These are phyloP conservation scores for Dendrobium officinale DNA, from an alignment of 106 monocot genomes.

Conservation along the genomic window DNA sequence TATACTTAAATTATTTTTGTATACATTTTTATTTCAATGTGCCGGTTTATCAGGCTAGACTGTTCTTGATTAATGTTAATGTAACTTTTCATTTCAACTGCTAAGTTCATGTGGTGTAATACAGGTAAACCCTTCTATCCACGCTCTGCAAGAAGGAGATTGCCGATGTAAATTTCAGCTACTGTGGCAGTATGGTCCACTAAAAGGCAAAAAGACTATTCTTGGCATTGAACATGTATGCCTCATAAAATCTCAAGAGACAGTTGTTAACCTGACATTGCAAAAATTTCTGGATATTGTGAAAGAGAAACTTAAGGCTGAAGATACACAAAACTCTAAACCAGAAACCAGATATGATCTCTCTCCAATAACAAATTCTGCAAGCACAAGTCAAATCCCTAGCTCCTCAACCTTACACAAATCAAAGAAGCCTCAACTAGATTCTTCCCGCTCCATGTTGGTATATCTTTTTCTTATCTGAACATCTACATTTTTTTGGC, in stretches of 20 bases:
- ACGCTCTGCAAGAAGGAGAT: conserved; percentile 6
- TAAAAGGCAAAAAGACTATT: conserved; percentile 3
- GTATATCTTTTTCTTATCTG: neutral
- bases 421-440: neutral
- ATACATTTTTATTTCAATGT: too few relatives aligned
- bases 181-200: conserved; percentile 30
- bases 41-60: neutral
- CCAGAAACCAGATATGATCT: neutral
- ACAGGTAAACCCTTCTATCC: conserved; percentile 11
- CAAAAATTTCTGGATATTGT: conserved; percentile 15
- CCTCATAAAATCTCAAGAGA: conserved; percentile 3
- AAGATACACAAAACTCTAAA: neutral
- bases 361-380: neutral
- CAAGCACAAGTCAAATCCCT: neutral
- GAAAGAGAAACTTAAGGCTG: conserved; percentile 9
- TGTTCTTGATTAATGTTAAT: neutral
- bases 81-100: neutral
- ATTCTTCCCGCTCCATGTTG: neutral
- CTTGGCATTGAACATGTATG: conserved; percentile 18
- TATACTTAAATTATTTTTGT: neutral
- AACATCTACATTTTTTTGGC: neutral
- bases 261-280: neutral
- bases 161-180: conserved; percentile 26
- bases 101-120: neutral
- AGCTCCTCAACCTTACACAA: neutral